Conservation (phyloP, 2,329 filamentous ascomycete genomes). For the Aspergillus fijiensis region DNA sequence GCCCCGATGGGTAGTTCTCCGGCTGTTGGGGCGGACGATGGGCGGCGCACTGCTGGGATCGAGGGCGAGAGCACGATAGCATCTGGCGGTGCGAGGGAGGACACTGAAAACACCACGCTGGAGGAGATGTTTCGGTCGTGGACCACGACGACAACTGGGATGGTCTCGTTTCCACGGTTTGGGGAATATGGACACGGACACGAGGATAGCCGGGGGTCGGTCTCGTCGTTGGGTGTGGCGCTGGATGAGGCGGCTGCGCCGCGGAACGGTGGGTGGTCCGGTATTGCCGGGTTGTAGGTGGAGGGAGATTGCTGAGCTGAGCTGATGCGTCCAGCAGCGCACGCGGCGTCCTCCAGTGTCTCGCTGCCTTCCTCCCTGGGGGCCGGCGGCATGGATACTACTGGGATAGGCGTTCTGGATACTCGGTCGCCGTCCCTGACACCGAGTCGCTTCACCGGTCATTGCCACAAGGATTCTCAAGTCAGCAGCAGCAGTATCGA, state of each 20-base stretch:
- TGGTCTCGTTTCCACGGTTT: constrained; percentile 9
- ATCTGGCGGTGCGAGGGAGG: too few relatives aligned
- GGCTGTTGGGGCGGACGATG: neutral
- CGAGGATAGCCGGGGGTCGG: constrained; percentile 14
- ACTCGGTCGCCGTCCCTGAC: neutral
- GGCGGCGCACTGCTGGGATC: neutral
- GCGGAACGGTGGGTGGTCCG: constrained; percentile 16
- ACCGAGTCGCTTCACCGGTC: neutral
- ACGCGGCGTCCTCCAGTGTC: constrained; percentile 12
- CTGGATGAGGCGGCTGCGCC: constrained; percentile 17
- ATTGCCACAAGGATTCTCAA: neutral
- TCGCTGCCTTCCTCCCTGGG: constrained; percentile 15
- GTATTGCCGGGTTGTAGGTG: too few relatives aligned
- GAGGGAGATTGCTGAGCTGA: neutral
- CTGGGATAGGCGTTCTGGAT: neutral
- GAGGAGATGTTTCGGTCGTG: too few relatives aligned
- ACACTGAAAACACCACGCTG: too few relatives aligned
- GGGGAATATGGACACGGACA: constrained; percentile 7
- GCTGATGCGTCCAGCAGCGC: constrained; percentile 7
- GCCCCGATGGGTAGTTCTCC: neutral
- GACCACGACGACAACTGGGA: neutral
- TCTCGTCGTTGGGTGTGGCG: constrained; percentile 28
- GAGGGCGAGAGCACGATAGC: neutral
- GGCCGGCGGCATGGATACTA: too few relatives aligned
- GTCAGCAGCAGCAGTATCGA: neutral